Base-by-base conservation (phyloP, 805 yeast genomes). In the Ogataea methanolica region DNA sequence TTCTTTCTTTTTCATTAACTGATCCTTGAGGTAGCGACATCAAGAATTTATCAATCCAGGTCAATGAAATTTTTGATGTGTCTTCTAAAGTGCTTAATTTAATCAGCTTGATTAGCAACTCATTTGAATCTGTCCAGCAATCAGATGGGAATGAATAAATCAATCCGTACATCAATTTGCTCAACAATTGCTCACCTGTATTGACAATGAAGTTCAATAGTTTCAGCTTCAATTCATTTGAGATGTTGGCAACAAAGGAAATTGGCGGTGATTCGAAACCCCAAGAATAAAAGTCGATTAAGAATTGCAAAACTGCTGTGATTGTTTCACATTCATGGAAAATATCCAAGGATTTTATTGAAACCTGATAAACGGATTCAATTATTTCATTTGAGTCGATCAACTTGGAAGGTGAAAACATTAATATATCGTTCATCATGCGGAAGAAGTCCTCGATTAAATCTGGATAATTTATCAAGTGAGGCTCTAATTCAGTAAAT, bases 401-500 rank as follows among this genome's bases (percentile, higher is more conserved):
- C 40, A 81, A 71, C 51, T 76, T 69, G 46, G 73, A 66, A 0
- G 90, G 88, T 62, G 76, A 86, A 60, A 79, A 88, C 85, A 85
- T 85, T 44, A 90, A 66, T 44, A 88, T 70, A 61, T 89, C 96
- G 52, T 77, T 73, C 68, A 84, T 74, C 85, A 88, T 83, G 52
- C 91, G 72, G 74, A 83, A 88, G 62, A 83, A 91, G 69, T 91
- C 96, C 67, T 92, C 96, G 41, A 90, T 72, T 31, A 87, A 74
- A 63, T 89, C 96, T 4, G 88, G 82, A 39, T 71, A 67, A 36
- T 68, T 66, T 14, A 50, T 39, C 16, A 61, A 11, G 33, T 55
- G 49, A 2, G 47, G 44, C 43, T 68, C 66, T 26, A 57, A 45
- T 6, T 49, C 57, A 22, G 55, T 51, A 36, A 78, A 69, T 23